Base-by-base conservation (phyloP, 148 eudicot species). In the Cornus controversa region DNA sequence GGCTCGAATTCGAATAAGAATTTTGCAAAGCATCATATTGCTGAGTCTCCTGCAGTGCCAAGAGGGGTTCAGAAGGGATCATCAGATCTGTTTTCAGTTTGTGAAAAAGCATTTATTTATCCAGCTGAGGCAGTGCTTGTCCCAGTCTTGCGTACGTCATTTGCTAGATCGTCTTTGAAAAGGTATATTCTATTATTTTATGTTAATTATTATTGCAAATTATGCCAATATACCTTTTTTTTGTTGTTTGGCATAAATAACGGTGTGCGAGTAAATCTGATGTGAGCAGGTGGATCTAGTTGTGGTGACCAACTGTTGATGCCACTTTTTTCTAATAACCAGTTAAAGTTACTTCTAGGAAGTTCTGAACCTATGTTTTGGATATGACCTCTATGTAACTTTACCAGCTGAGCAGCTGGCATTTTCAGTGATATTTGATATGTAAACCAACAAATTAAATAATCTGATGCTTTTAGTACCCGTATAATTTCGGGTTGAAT, bases 81-180 rank as follows among this genome's bases (percentile, higher is more conserved):
- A 29, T 67, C 80, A 53, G 86, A 76, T 67, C 84, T 87, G 69
- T 71, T 65, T 73, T 57, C 87, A 60, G 65, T 70, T 77, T 87
- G 86, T 83, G 97, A 91, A 79, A 91, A 86, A 79, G 86, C 87
- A 65, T 91, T 93, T 80, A 87, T 93, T 66, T 93, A 96, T 85
- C 93, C 98, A 63, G 77, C 87, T 4, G 99, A 96, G 80, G 97
- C 98, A 60, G 90, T 96, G 75, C 86, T 96, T 83, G 94, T 96
- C 79, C 99, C 99, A 31, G 85, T 93, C 65, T 79, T 96, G 87
- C 96, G 89, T 78, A 85, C 91, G 31, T 90, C 99, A 77, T 88
- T 82, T 88, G 90, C 97, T 69, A 90, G 93, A 82, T 85, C 97
- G 58, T 90, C 91, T 82, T 72, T 96, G 75, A 93, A 89, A 80